These are phyloP conservation scores for Leishmania arabica DNA, from an alignment of 208 protist species.

Conservation along the genomic window DNA sequence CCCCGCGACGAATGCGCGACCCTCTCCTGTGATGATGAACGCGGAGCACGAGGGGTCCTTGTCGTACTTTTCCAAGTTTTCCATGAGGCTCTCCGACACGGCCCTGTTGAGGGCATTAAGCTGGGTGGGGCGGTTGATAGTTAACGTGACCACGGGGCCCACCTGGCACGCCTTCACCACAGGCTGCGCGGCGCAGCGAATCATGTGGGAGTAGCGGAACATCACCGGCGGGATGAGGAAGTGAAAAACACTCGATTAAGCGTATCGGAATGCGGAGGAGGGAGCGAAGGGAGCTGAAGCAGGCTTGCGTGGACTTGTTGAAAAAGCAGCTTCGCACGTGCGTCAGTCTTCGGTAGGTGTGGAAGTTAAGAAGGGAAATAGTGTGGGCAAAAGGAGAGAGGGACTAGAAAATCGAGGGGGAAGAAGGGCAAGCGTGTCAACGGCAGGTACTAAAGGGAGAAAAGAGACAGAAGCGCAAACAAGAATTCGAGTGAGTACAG, in stretches of 20 bases:
- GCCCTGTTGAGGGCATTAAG: conserved; percentile 94
- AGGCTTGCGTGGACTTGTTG: not conserved
- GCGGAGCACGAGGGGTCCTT: conserved; percentile 74
- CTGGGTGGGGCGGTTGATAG: conserved; percentile 93
- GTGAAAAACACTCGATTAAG: not conserved
- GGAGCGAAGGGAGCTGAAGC: not conserved
- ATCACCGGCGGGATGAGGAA: conserved; percentile 22
- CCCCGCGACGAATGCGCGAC: conserved; percentile 96
- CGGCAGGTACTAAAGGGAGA: not conserved
- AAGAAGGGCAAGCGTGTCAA: not conserved
- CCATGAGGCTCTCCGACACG: conserved; percentile 75
- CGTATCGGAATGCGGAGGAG: not conserved
- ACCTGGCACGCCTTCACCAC: conserved; percentile 55
- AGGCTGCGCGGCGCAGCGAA: conserved; percentile 46
- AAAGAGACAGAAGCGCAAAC: not conserved
- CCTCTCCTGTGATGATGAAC: conserved; percentile 93
- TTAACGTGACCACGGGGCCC: conserved; percentile 82
- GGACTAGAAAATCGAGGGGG: not conserved
- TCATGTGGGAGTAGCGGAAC: conserved; percentile 41
- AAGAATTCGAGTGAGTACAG: not conserved
- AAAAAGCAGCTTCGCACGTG: not conserved
- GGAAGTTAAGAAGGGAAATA: not conserved
- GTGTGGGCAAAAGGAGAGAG: not conserved
- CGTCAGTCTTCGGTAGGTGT: not conserved
- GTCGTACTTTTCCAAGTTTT: conserved; percentile 78